These are phyloP conservation scores for Sporothrix globosa DNA, from an alignment of 2,329 filamentous ascomycete species.

Conservation along the genomic window DNA sequence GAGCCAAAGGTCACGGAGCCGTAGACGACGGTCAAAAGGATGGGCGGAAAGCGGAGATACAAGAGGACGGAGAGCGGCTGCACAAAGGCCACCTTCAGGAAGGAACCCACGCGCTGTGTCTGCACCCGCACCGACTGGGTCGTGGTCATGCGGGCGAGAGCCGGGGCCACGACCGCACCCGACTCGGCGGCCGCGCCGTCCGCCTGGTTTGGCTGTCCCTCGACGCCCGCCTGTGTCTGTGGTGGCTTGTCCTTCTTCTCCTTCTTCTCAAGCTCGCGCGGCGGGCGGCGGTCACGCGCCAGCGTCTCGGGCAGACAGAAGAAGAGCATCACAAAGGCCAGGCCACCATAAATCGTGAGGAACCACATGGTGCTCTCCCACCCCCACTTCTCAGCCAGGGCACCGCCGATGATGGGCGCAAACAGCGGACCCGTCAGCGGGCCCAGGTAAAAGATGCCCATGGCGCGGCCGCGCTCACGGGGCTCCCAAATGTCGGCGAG, in stretches of 20 bases:
- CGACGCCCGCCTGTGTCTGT: neutral
- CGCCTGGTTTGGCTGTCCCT: neutral
- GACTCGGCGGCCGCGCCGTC: neutral
- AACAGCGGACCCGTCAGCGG: constrained; percentile 75
- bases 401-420: constrained; percentile 76
- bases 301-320: constrained; percentile 70
- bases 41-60: constrained; percentile 74
- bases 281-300: constrained; percentile 38
- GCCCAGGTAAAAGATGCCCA: constrained; percentile 81
- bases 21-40: constrained; percentile 72
- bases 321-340: constrained; percentile 59
- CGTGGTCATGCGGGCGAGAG: constrained; percentile 58
- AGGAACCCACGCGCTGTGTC: constrained; percentile 56
- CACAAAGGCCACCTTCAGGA: constrained; percentile 65
- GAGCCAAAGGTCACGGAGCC: constrained; percentile 74
- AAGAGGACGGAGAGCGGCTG: constrained; percentile 72
- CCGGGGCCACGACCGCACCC: constrained; percentile 25
- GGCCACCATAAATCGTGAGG: constrained; percentile 68
- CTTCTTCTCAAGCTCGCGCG: constrained; percentile 7
- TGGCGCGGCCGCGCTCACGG: constrained; percentile 72
- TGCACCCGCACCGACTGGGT: constrained; percentile 61
- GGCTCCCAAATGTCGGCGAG: constrained; percentile 81
- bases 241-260: neutral
- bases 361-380: constrained; percentile 84
- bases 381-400: constrained; percentile 66